Conservation (phyloP, 306 rosid species). For the Gynostemma pentaphyllum region DNA sequence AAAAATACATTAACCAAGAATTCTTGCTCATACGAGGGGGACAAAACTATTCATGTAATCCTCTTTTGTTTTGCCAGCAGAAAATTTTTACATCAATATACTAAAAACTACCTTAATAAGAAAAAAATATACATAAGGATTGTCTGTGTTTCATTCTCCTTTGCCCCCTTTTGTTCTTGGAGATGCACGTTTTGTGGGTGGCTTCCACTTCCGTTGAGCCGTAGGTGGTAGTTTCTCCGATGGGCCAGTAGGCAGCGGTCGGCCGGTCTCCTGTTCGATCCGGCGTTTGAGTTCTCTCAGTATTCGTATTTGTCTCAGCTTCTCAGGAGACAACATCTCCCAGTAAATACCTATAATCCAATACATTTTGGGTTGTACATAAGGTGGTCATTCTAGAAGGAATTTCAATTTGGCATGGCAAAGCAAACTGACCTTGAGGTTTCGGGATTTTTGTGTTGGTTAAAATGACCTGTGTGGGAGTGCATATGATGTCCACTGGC, state of each 20-base stretch:
- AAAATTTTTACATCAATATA: neutral
- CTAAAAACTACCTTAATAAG: neutral
- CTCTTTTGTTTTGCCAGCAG: no score
- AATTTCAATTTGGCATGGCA: neutral
- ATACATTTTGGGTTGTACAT: neutral
- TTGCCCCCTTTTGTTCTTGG: neutral
- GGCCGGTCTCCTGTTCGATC: constrained; percentile 56
- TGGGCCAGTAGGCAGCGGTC: constrained; percentile 62
- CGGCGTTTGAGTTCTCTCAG: constrained; percentile 72
- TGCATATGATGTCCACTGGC: constrained; percentile 85
- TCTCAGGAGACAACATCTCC: constrained; percentile 90
- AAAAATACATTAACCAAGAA: no score
- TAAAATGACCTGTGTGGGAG: constrained; percentile 64
- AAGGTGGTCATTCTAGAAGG: neutral
- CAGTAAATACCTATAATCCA: constrained; percentile 65
- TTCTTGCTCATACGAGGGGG: no score
- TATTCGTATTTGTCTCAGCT: constrained; percentile 64
- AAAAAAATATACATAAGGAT: neutral
- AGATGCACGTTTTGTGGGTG: constrained; percentile 4
- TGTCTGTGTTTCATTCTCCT: neutral
- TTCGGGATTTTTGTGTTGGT: constrained; percentile 58
- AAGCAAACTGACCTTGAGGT: constrained; percentile 65
- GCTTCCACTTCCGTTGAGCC: constrained; percentile 41
- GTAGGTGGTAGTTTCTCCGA: constrained; percentile 78
- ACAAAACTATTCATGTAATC: no score